Base-by-base conservation (phyloP, 164 flowering plant species). In the Nelumbo lutea region DNA sequence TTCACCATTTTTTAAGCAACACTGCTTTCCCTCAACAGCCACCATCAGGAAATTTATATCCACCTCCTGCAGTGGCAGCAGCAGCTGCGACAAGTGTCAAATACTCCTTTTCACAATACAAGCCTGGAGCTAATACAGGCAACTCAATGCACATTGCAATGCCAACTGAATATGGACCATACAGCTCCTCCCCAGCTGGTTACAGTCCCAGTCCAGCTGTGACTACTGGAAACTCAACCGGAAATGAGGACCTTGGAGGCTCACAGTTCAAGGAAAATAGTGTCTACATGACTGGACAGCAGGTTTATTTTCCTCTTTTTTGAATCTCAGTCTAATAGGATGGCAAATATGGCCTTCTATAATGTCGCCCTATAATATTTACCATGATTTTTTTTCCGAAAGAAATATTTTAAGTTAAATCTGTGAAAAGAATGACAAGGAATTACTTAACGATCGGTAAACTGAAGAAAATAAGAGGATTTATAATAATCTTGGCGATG, bases 21-120 rank as follows among this genome's bases (percentile, higher is more conserved):
- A 78, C 90, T 68, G 83, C 88, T 13, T 90, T 84, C 50, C 91
- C 90, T 63, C 96, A 90, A 73, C 98, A 93, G 72, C 90, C 89
- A 77, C 90, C 84, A 73, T 75, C 84, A 59, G 90, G 91, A 59
- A 72, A 69, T 68, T 62, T 87, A 40, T 89, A 84, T 71, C 89
- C 86, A 48, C 65, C 87, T 67, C 86, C 88, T n/a, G 80, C 84
- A 43, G 79, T 80, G n/a, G 72, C 80, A 57, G 72, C 71, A 65
- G 76, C 80, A 44, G 78, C 83, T 62, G 73, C 81, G 0, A 51
- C 83, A 53, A 83, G 87, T 38, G 84, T 84, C 65, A 93, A 89
- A 75, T 93, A 83, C 77, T 71, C 96, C 51, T 76, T 86, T 68
- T 75, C 91, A 5, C 96, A 88, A 57, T 90, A 79, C 76, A 90